Conservation (phyloP, 225 moss, liverwort and hornwort genomes). For the Physcomitrium patens region DNA sequence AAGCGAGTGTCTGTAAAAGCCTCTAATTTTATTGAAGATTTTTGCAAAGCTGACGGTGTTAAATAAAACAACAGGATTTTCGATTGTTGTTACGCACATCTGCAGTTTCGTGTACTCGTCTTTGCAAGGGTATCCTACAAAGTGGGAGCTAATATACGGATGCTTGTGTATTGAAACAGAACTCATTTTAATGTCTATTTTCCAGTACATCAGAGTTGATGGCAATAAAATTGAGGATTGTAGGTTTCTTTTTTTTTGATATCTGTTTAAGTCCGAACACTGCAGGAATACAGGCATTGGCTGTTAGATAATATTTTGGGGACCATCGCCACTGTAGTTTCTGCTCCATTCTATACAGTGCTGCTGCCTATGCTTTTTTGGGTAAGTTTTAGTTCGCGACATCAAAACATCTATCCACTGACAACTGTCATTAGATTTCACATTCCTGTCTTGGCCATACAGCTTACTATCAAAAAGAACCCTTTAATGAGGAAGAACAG, state of each 20-base stretch:
- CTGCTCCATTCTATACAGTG: constrained; percentile 67
- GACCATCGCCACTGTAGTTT: constrained; percentile 54
- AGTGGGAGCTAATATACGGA: no score
- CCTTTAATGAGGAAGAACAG: neutral
- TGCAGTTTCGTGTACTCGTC: neutral
- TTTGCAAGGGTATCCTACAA: neutral
- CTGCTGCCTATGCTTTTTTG: constrained; percentile 69
- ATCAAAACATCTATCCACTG: neutral
- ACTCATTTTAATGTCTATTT: no score
- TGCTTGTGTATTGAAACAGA: no score
- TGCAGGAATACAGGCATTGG: constrained; percentile 49
- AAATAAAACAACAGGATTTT: neutral
- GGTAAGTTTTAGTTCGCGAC: constrained; percentile 31
- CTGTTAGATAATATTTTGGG: constrained; percentile 47
- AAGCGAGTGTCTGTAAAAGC: neutral
- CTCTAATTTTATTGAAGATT: neutral
- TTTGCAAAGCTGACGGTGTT: neutral
- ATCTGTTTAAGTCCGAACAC: neutral
- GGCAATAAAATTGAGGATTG: neutral
- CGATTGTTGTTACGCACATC: neutral
- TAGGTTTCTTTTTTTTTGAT: neutral
- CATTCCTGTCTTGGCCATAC: neutral
- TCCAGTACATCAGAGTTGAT: neutral
- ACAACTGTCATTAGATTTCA: neutral
- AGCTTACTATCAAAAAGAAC: neutral